Conservation (phyloP, 371 early-diverging fungal genomes). For the Basidiobolus heterosporus region DNA sequence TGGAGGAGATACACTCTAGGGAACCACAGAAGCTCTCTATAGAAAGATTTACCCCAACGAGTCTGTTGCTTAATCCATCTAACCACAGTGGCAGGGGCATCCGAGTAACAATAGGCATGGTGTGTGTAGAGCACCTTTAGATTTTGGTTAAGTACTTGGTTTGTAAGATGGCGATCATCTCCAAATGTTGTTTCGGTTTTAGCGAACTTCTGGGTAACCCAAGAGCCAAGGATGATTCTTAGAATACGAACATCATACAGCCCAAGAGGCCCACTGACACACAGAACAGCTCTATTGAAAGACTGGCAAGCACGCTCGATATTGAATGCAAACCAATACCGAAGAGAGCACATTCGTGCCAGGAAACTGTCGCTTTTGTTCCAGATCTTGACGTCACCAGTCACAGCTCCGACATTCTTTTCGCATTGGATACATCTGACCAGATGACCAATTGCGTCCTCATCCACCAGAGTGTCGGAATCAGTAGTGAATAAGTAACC, state of each 20-base stretch:
- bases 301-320: conserved; percentile 48
- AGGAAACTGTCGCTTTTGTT: conserved; percentile 33
- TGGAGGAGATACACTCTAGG: conserved; percentile 34
- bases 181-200: conserved; percentile 47
- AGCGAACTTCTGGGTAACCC: conserved; percentile 36
- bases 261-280: conserved; percentile 53
- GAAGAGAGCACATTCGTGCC: conserved; percentile 22
- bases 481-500: conserved; percentile 44
- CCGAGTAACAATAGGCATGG: conserved; percentile 41
- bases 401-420: conserved; percentile 36
- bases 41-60: conserved; percentile 51
- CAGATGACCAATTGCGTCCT: background rate
- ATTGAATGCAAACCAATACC: conserved; percentile 56
- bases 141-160: conserved; percentile 29
- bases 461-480: conserved; percentile 42
- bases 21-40: conserved; percentile 39
- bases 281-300: conserved; percentile 37
- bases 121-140: conserved; percentile 38
- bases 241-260: conserved; percentile 32
- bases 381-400: conserved; percentile 47
- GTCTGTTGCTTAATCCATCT: conserved; percentile 52
- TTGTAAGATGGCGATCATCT: conserved; percentile 47
- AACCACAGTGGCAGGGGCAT: conserved; percentile 33
- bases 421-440: background rate
- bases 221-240: conserved; percentile 30